Conservation (phyloP, 768 basidiomycete genomes). For the Exidia glandulosa region DNA sequence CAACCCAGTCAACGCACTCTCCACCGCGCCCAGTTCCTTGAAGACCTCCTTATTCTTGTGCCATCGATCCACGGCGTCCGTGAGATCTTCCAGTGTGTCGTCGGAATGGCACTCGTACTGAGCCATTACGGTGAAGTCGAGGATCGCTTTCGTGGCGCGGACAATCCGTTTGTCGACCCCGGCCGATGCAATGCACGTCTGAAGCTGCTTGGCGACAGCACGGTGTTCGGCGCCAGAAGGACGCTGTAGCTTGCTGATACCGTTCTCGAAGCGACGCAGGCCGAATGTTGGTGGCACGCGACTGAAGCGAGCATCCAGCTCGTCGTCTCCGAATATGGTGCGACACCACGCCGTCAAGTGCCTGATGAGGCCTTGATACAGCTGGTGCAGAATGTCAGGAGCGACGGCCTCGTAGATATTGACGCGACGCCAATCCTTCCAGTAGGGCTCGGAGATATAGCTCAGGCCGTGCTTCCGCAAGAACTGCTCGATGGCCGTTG, state of each 20-base stretch:
- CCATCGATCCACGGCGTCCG: slow-evolving; percentile 11
- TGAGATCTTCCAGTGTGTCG: slow-evolving; percentile 8
- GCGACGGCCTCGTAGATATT: slow-evolving; percentile 16
- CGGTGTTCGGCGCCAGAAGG: slow-evolving; percentile 25
- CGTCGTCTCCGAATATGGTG: slow-evolving; percentile 13
- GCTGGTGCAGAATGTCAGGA: slow-evolving; percentile 25
- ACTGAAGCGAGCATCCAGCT: slow-evolving; percentile 25
- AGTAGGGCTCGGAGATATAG: slow-evolving; percentile 11
- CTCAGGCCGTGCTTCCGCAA: not conserved
- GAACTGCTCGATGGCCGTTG: not conserved
- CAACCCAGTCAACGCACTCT: not conserved
- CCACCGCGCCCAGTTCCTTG: slow-evolving; percentile 10
- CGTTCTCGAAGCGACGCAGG: slow-evolving; percentile 23
- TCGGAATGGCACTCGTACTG: slow-evolving; percentile 15
- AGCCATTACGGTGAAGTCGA: slow-evolving; percentile 19
- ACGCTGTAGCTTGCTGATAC: slow-evolving; percentile 21
- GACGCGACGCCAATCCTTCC: slow-evolving; percentile 18
- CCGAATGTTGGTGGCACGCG: slow-evolving; percentile 25
- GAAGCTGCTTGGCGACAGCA: slow-evolving; percentile 2
- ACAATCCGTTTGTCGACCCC: slow-evolving; percentile 2
- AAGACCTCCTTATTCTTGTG: slow-evolving; percentile 19
- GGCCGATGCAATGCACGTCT: not conserved
- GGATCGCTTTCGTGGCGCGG: not conserved
- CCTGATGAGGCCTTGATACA: slow-evolving; percentile 25
- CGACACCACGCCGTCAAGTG: slow-evolving; percentile 24